These are phyloP conservation scores for Cyathus pygmaeus DNA, from an alignment of 1,284 basidiomycete species.

Conservation along the genomic window DNA sequence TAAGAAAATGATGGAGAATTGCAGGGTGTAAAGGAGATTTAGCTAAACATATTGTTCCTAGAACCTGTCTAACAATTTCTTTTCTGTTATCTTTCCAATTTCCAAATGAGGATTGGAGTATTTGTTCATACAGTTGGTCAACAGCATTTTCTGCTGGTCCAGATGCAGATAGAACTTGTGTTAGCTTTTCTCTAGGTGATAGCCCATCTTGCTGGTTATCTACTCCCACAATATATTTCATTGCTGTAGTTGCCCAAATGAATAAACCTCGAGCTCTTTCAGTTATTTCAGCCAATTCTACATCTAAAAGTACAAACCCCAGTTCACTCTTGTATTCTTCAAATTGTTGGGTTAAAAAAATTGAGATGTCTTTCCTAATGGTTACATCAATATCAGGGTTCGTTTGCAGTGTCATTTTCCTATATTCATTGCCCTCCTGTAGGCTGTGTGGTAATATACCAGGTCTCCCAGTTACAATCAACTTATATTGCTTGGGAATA, in stretches of 20 bases:
- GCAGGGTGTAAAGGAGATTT: not conserved
- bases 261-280: not conserved
- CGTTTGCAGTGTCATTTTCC: not conserved
- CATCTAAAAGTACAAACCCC: not conserved
- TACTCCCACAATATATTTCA: not conserved
- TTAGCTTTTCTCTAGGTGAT: not conserved
- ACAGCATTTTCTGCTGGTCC: not conserved
- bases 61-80: not conserved
- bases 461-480: not conserved
- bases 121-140: not conserved
- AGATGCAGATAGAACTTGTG: not conserved
- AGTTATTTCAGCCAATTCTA: not conserved
- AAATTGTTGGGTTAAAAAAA: not conserved
- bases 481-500: not conserved
- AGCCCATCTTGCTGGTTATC: not conserved
- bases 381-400: no score
- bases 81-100: not conserved
- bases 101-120: not conserved
- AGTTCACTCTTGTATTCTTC: not conserved
- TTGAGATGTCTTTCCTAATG: not conserved
- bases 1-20: not conserved
- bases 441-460: not conserved
- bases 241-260: not conserved
- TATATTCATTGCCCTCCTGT: not conserved
- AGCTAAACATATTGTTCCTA: not conserved